Base-by-base conservation (phyloP, 1,284 basidiomycete genomes). In the Fomitopsis palustris region DNA sequence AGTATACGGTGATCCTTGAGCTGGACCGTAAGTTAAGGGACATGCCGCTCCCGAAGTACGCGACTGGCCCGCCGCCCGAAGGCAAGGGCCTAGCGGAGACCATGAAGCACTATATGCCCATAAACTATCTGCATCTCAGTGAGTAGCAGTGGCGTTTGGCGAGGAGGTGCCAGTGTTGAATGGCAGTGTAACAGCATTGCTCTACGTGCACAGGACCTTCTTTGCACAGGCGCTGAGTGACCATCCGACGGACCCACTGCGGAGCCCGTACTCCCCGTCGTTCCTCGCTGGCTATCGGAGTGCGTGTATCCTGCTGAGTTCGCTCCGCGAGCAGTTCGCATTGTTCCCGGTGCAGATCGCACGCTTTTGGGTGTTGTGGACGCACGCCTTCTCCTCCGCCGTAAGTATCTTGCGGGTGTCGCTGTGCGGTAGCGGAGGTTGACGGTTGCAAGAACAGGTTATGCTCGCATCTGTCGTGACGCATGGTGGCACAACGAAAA, bases 381-480 rank as follows among this genome's bases (percentile, higher is more conserved):
- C 85, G 12, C 82, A 85, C 55, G 81, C 77, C 7, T 75, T 88
- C 53, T 85, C 84, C 25, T 81, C 85, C 6, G 79, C 82, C 3
- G 88, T 89, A 62, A 65, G 85, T 76, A 17, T 31, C 23, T 52
- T 14, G 10, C 59, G 17, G 0, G 5, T 31, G 41, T 49, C n/a
- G 8, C 4, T 25, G 31, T 43, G 37, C 14, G n/a, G 19, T 12
- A 47, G 1, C 9, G 17, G 23, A 6, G 17, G 14, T 31, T 58
- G 19, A 35, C n/a, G 27, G 29, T 51, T 43, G 41, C 23, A 47
- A 25, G 31, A 57, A 47, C 61, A 88, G 87, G 82, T 88, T 35
- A 86, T 90, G 85, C 69, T 90, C 49, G 81, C 84, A 6, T 85
- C 86, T 6, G 79, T 89, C 5, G 85, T 87, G 1, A 88, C 84